phyloP scores from a whole-genome alignment of 164 flowering plant genomes.

The Kingdonia uniflora region DNA sequence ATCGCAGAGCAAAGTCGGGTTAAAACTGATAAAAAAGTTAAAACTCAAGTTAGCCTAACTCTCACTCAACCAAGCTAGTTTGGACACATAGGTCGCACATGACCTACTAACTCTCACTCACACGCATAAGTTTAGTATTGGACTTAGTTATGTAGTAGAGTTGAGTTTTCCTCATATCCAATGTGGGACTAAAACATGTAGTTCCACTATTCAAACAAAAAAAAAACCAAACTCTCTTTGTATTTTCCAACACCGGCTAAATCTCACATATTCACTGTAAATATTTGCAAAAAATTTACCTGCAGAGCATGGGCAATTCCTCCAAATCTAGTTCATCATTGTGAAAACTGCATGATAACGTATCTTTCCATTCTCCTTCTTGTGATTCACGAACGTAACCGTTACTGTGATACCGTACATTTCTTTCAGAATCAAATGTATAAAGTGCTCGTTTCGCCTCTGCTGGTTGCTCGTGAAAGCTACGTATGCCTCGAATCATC shows the following conservation, averaged over 20 bases:
- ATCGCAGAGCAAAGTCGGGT: neutral
- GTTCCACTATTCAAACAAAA: no score
- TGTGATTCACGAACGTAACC: neutral
- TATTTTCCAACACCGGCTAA: no score
- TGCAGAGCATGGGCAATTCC: slow-evolving; percentile 12
- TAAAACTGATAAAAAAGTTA: no score
- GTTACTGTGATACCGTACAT: slow-evolving; percentile 4
- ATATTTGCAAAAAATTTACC: slow-evolving; percentile 2
- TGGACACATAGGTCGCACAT: no score
- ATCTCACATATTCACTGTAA: neutral
- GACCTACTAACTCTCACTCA: no score
- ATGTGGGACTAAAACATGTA: no score
- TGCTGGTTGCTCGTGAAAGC: slow-evolving; percentile 12
- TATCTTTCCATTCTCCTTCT: slow-evolving; percentile 15
- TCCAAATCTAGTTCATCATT: neutral
- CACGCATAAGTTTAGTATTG: no score
- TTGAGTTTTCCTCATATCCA: no score
- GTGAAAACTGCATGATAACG: slow-evolving; percentile 1
- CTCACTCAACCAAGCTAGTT: neutral
- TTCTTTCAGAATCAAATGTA: neutral
- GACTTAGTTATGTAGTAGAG: no score
- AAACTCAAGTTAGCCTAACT: neutral
- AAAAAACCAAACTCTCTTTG: no score
- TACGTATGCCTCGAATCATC: slow-evolving; percentile 5
- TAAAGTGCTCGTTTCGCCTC: slow-evolving; percentile 10